Evolutionary conservation across 805 yeast species (phyloP), one percentile per base, ranked within the genome.

Genomic region (Hanseniaspora valbyensis): DNA sequence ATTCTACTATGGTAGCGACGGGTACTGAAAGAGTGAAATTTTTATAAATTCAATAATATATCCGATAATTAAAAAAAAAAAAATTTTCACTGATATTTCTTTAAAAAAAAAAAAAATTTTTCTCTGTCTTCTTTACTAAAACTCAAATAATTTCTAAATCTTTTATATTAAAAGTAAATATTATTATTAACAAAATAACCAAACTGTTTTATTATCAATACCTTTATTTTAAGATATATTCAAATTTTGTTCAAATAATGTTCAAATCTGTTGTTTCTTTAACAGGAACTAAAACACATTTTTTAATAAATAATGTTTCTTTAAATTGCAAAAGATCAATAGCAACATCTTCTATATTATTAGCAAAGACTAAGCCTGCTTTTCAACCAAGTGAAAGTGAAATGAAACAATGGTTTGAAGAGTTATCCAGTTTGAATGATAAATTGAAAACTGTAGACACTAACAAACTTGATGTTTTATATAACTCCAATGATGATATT

Each of bases 381-480:
- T 37, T 21, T 19, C 39, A 38, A 18, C 50, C 50, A 19, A 71
- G 57, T 40, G 69, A 64, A 49, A 57, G 61, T 56, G 72, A 61
- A 57, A 68, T 69, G 37, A 71, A 60, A 39, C 63, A 57, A 48
- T 68, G 70, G 80, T 56, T 73, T 37, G 61, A 63, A 18, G 69
- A 74, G 18, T 61, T 74, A 40, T 54, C 63, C 22, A 63, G 65
- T 24, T 57, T 71, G 18, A 65, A 71, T 44, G 61, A 62, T 32
- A 66, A 68, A 10, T 60, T 72, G 48, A 70, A 72, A 1, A 70
- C 73, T 1, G 69, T 69, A 21, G 74, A 69, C 8, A 63, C 61
- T 34, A 42, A 61, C 16, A 61, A 66, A 49, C 55, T 71, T 28
- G 66, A 70, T 56, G 51, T 63, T 48, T 41, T 64, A 28, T 61